Evolutionary conservation across 2,329 filamentous ascomycete genomes (phyloP).

Genomic region (Pseudocercospora fuligena): DNA sequence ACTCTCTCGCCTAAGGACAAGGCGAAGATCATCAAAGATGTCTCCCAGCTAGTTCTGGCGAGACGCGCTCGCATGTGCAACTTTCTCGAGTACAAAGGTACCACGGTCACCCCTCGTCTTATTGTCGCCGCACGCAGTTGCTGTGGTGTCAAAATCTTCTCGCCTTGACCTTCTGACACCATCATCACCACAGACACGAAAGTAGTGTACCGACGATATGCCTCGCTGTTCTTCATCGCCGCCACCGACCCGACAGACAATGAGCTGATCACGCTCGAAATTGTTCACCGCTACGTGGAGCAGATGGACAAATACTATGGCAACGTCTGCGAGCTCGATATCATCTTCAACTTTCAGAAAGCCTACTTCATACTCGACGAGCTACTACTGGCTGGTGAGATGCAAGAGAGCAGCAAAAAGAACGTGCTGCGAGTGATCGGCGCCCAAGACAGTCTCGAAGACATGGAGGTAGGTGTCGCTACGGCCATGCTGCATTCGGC

Average conservation of each 20-base stretch:
- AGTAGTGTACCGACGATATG: slow-evolving; percentile 97
- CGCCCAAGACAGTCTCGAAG: slow-evolving; percentile 95
- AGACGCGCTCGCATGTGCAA: slow-evolving; percentile 99
- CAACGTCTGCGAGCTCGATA: slow-evolving; percentile 98
- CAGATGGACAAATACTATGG: slow-evolving; percentile 99
- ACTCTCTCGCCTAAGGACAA: slow-evolving; percentile 97
- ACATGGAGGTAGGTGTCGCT: slow-evolving; percentile 87
- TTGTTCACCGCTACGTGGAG: slow-evolving; percentile 98
- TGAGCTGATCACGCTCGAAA: slow-evolving; percentile 95
- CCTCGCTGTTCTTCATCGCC: slow-evolving; percentile 98
- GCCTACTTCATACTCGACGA: slow-evolving; percentile 99
- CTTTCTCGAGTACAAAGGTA: slow-evolving; percentile 99
- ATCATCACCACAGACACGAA: slow-evolving; percentile 74
- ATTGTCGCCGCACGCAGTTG: slow-evolving; percentile 15
- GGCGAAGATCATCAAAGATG: slow-evolving; percentile 99
- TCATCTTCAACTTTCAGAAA: slow-evolving; percentile 99
- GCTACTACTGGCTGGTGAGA: slow-evolving; percentile 88
- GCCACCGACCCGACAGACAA: slow-evolving; percentile 97
- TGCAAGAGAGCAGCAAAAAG: slow-evolving; percentile 99
- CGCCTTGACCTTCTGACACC: slow-evolving; percentile 25
- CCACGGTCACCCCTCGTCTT: slow-evolving; percentile 29
- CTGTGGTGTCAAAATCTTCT: slow-evolving; percentile 18
- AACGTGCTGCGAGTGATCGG: slow-evolving; percentile 95
- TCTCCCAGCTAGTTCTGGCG: slow-evolving; percentile 94
- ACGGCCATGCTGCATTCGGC: slow-evolving; percentile 1